A percentile compares a stretch with the other conserved stretches of the same genome.
Evolutionary conservation across 1,284 basidiomycete species (phyloP).

Genomic region (Sanghuangporus sanghuang): DNA sequence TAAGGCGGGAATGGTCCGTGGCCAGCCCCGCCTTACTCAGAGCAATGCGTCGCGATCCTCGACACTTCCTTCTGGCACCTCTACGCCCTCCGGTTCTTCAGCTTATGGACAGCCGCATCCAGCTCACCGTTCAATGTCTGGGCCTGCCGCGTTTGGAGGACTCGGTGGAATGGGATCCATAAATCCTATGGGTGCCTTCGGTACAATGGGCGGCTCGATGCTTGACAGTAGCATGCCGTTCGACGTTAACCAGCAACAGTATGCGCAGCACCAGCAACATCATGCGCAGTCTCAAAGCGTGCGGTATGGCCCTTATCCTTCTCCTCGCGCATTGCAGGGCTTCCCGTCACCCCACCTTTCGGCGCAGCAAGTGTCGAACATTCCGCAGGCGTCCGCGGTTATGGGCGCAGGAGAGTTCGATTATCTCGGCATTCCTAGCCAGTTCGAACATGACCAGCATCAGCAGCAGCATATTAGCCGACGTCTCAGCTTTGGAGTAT

Average conservation of each 20-base stretch:
- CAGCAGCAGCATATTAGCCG: not conserved
- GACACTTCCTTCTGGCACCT: constrained; percentile 18
- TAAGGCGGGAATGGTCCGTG: constrained; percentile 70
- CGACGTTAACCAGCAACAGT: not conserved
- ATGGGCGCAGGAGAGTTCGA: constrained; percentile 9
- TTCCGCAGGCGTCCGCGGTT: constrained; percentile 14
- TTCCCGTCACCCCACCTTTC: not conserved
- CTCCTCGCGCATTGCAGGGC: not conserved
- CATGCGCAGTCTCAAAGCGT: constrained; percentile 2
- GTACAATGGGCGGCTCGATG: constrained; percentile 1
- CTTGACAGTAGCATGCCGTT: not conserved
- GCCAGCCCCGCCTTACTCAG: constrained; percentile 58
- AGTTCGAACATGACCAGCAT: not conserved
- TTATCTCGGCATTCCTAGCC: not conserved
- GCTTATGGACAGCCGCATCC: constrained; percentile 9
- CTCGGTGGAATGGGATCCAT: constrained; percentile 9
- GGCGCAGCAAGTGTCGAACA: constrained; percentile 8
- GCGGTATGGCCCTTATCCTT: constrained; percentile 15
- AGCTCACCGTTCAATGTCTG: constrained; percentile 11
- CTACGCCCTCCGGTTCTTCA: constrained; percentile 10
- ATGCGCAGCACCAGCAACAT: not conserved
- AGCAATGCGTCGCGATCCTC: constrained; percentile 25
- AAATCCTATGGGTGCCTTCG: not conserved
- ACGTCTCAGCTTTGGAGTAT: not conserved
- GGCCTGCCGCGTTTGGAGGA: constrained; percentile 9